These are phyloP conservation scores for Sarcomyxa edulis DNA, from an alignment of 768 basidiomycete genomes.

Conservation along the genomic window DNA sequence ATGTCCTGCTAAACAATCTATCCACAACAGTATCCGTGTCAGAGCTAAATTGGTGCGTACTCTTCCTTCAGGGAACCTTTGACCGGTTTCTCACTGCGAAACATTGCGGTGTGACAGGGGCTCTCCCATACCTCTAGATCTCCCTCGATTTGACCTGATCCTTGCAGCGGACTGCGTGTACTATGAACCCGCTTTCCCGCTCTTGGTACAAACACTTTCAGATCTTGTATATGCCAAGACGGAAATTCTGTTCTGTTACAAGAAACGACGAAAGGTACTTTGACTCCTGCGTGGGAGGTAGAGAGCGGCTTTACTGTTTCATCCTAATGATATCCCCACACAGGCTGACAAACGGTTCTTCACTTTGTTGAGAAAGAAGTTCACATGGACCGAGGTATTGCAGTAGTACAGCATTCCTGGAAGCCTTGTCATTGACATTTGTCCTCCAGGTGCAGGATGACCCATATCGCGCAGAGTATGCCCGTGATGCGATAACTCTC, in stretches of 20 bases:
- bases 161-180: slow-evolving; percentile 95
- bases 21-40: slow-evolving; percentile 44
- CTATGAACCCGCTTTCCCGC: slow-evolving; percentile 88
- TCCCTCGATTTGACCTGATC: slow-evolving; percentile 57
- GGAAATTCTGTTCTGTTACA: slow-evolving; percentile 87
- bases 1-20: slow-evolving; percentile 64
- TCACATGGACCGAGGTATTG: slow-evolving; percentile 63
- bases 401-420: no score
- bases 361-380: slow-evolving; percentile 67
- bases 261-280: slow-evolving; percentile 81
- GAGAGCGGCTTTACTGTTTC: background rate
- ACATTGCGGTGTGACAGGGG: slow-evolving; percentile 55
- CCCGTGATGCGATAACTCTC: slow-evolving; percentile 62
- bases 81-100: slow-evolving; percentile 8
- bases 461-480: slow-evolving; percentile 51
- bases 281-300: background rate
- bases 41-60: slow-evolving; percentile 77
- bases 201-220: slow-evolving; percentile 74
- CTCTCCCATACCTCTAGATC: slow-evolving; percentile 39
- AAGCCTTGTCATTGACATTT: slow-evolving; percentile 2
- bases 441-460: slow-evolving; percentile 54
- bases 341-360: slow-evolving; percentile 92
- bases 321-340: slow-evolving; percentile 5
- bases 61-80: slow-evolving; percentile 8
- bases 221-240: slow-evolving; percentile 51